Base-by-base conservation (phyloP, 345 rosid genomes). In the Ceriops zippeliana region DNA sequence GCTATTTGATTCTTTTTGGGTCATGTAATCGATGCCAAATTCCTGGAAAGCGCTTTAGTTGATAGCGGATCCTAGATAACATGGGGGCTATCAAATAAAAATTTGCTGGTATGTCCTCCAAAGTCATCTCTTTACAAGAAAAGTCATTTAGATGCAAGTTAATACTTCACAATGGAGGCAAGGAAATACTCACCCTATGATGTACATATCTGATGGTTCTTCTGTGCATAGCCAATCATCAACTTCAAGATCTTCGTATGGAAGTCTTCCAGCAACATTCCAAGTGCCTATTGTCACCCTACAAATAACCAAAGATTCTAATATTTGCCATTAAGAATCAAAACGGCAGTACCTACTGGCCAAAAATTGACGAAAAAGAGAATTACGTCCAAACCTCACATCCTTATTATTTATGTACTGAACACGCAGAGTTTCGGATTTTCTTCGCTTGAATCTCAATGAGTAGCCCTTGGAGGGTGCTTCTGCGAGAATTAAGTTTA, bases 191-290 rank as follows among this genome's bases (percentile, higher is more conserved):
- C 49, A 89, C 99, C 99, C 99, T 30, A 96, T 81, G 69, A 96
- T 76, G 79, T 96, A 92, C 51, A 96, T 83, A 81, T 96, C 99
- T 20, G 97, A 84, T 30, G 95, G 85, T 24, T 87, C 95, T 62
- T 86, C 80, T 8, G 92, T 82, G 69, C 82, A 83, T 69, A 96
- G 98, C 98, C 98, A 96, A 37, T 90, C 93, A 52, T 90, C 91
- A 60, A 90, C 86, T 21, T 90, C 85, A 52, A 89, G 90, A 83
- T 85, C 90, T 58, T 87, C 90, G 52, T 70, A 6, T 7, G 99
- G 99, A 72, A 61, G 57, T 84, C 79, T 89, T 19, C 99, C 99
- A 72, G 97, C 98, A 76, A 96, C 99, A 76, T 96, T 96, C 99
- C 99, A 96, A 56, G 98, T 87, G 62, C 92, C 89, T 65, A 96